These are phyloP conservation scores for Brettanomyces nanus DNA, from an alignment of 805 yeast genomes.

Conservation along the genomic window DNA sequence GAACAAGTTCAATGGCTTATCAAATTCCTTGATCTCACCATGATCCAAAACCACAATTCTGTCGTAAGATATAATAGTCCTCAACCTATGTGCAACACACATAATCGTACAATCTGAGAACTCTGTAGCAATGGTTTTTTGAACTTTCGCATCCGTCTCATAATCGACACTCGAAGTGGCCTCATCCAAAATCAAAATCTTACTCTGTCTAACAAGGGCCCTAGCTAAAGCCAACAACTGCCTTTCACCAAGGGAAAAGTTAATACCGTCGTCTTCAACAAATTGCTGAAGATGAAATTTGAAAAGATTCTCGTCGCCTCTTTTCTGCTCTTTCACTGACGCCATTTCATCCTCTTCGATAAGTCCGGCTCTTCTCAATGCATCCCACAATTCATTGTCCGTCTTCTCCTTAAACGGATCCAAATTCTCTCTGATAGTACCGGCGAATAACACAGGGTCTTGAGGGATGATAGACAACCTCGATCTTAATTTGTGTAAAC, in stretches of 20 bases:
- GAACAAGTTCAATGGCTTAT: conserved; percentile 41
- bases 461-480: conserved; percentile 63
- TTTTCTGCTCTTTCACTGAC: conserved; percentile 28
- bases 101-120: conserved; percentile 57
- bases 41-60: conserved; percentile 50
- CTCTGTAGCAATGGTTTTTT: conserved; percentile 47
- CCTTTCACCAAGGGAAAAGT: conserved; percentile 65
- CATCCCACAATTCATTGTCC: conserved; percentile 51
- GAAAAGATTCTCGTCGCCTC: conserved; percentile 32
- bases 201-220: conserved; percentile 57
- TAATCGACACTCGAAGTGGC: conserved; percentile 74
- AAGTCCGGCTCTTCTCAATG: conserved; percentile 49
- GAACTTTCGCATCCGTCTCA: conserved; percentile 61
- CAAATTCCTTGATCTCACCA: conserved; percentile 49
- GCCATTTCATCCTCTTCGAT: conserved; percentile 32
- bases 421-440: conserved; percentile 48
- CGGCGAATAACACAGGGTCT: conserved; percentile 60
- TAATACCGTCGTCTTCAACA: conserved; percentile 63
- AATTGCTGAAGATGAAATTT: conserved; percentile 54
- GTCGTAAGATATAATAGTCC: conserved; percentile 55
- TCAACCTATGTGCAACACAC: conserved; percentile 66
- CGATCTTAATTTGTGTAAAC: conserved; percentile 46
- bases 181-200: conserved; percentile 61
- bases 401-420: conserved; percentile 50
- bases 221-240: conserved; percentile 64